phyloP scores from a whole-genome alignment of 768 basidiomycete genomes.

The Trametes punicea region DNA sequence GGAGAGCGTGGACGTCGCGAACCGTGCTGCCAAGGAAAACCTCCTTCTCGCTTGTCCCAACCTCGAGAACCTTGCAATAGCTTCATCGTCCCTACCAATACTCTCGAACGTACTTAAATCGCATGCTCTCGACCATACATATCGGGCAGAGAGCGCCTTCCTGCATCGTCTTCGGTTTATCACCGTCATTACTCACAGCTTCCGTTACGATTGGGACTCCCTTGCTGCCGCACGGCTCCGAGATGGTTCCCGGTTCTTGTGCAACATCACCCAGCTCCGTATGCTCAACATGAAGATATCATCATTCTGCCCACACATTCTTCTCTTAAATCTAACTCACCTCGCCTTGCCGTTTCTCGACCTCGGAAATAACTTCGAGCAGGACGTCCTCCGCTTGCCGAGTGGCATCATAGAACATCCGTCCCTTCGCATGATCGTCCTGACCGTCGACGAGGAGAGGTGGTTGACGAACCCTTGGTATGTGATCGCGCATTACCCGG shows the following conservation, averaged over 20 bases:
- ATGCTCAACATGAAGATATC: slow-evolving; percentile 23
- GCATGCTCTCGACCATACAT: neutral
- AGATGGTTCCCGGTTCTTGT: slow-evolving; percentile 12
- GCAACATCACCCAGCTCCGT: slow-evolving; percentile 26
- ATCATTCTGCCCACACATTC: slow-evolving; percentile 22
- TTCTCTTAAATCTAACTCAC: slow-evolving; percentile 27
- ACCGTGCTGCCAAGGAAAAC: slow-evolving; percentile 17
- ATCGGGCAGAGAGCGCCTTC: neutral
- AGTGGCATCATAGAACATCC: slow-evolving; percentile 15
- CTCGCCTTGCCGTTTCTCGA: slow-evolving; percentile 26
- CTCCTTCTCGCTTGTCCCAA: slow-evolving; percentile 21
- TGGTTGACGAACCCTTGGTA: slow-evolving; percentile 25
- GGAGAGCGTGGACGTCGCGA: slow-evolving; percentile 19
- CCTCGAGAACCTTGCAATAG: slow-evolving; percentile 23
- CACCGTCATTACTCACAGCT: slow-evolving; percentile 24
- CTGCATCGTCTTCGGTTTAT: slow-evolving; percentile 13
- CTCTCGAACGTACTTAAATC: slow-evolving; percentile 14
- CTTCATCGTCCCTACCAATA: slow-evolving; percentile 19
- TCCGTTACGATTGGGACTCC: slow-evolving; percentile 24
- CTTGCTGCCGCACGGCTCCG: slow-evolving; percentile 13
- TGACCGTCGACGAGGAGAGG: slow-evolving; percentile 23
- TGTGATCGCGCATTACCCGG: slow-evolving; percentile 10
- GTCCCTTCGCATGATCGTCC: slow-evolving; percentile 22
- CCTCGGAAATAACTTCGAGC: slow-evolving; percentile 20
- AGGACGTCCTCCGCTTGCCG: slow-evolving; percentile 19